These are phyloP conservation scores for Venturia carpophila DNA, from an alignment of 2,329 filamentous ascomycete genomes.

Conservation along the genomic window DNA sequence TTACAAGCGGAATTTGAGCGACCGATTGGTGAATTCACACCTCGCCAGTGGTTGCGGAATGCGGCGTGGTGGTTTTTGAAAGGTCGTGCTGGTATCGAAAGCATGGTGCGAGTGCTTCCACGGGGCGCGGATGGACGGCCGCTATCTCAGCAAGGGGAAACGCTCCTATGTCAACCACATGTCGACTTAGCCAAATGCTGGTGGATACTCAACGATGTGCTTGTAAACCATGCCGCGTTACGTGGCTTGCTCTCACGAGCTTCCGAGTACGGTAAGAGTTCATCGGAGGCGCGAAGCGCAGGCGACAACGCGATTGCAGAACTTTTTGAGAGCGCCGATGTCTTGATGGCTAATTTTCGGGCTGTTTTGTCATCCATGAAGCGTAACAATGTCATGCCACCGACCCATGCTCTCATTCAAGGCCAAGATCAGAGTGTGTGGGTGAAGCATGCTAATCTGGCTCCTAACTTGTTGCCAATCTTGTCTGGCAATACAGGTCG, in stretches of 20 bases:
- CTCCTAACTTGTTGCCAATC: conserved; percentile 62
- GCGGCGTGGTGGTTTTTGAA: conserved; percentile 86
- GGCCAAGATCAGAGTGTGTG: conserved; percentile 75
- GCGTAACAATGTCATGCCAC: conserved; percentile 68
- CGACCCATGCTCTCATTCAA: conserved; percentile 58
- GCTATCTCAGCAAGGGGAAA: conserved; percentile 37
- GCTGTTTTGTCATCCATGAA: conserved; percentile 77
- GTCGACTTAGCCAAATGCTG: conserved; percentile 77
- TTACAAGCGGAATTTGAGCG: conserved; percentile 68
- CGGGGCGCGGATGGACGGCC: conserved; percentile 43
- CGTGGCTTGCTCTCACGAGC: neutral
- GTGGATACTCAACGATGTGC: conserved; percentile 57
- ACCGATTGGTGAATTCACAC: conserved; percentile 54
- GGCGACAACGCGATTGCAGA: conserved; percentile 40
- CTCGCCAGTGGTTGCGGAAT: conserved; percentile 62
- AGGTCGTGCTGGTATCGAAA: conserved; percentile 68
- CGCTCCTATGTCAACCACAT: conserved; percentile 62
- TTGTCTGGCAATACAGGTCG: conserved; percentile 51
- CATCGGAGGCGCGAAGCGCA: conserved; percentile 34
- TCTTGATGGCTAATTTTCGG: conserved; percentile 56
- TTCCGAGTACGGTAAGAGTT: conserved; percentile 23
- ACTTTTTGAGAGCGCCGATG: conserved; percentile 44
- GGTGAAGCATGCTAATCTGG: conserved; percentile 67
- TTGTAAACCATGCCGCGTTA: conserved; percentile 30
- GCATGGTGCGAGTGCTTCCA: conserved; percentile 58